Base-by-base conservation (phyloP, 1,284 basidiomycete species). In the Neolentinus lepideus region DNA sequence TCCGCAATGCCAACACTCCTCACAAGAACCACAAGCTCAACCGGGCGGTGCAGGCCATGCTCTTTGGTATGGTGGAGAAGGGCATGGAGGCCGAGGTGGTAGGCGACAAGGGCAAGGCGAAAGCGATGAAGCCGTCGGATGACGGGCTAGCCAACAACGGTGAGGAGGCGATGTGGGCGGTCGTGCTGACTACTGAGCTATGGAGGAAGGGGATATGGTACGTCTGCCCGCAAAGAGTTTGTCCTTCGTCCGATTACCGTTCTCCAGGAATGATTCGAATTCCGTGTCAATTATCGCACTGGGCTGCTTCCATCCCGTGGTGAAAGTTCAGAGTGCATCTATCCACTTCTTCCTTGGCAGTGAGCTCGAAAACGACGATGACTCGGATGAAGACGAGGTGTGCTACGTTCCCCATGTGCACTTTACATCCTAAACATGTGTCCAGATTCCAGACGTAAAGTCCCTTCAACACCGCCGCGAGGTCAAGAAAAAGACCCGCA, bases 141-240 rank as follows among this genome's bases (percentile, higher is more conserved):
- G 75, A 77, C 57, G 66, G 66, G 4, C 70, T 75, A 27, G 74
- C 74, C 33, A 71, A 75, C 58, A 75, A 75, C 55, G 83, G 85
- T 6, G 90, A 92, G 36, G 96, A 98, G 66, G 95, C 96, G 1
- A 90, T 98, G 81, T 99, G 97, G 96, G 96, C 97, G 1, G 88
- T 99, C 47, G 89, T 96, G 52, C 73, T 99, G 54, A 92, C 95
- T 14, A 90, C 92, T 66, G 95, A 99, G 64, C 76, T 99, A 25
- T 99, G 96, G 97, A 83, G 83, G 63, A 98, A 96, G 72, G 84
- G 87, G 33, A 84, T 97, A 38, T 99, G 96, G 94, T 89, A 60
- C 58, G 81, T 73, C n/a, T n/a, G n/a, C n/a, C n/a, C n/a, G n/a
- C n/a, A n/a, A n/a, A n/a, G n/a, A n/a, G n/a, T n/a, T n/a, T n/a